A percentile compares a stretch with the other conserved stretches of the same genome.
phyloP scores from a whole-genome alignment of 768 basidiomycete species.

The Coprinellus micaceus region DNA sequence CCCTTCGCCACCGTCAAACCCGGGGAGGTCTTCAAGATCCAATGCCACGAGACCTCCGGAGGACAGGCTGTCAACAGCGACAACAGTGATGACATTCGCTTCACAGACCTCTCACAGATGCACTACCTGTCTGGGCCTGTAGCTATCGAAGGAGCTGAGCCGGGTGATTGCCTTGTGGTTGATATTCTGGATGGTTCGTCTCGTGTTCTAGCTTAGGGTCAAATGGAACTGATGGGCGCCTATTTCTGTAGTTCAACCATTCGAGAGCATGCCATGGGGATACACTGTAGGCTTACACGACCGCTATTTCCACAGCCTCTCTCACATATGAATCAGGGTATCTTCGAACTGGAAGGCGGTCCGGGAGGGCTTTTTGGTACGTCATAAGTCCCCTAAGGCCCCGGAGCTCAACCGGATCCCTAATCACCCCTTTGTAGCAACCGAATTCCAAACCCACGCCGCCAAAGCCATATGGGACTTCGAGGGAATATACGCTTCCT shows the following conservation, averaged over 20 bases:
- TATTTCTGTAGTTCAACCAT: slow-evolving; percentile 48
- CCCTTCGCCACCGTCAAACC: slow-evolving; percentile 58
- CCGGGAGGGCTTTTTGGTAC: slow-evolving; percentile 57
- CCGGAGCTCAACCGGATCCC: slow-evolving; percentile 24
- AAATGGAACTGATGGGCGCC: background rate
- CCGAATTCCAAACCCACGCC: slow-evolving; percentile 66
- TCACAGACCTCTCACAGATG: slow-evolving; percentile 60
- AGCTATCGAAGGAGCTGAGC: slow-evolving; percentile 70
- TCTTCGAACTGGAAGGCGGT: slow-evolving; percentile 71
- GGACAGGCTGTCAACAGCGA: slow-evolving; percentile 78
- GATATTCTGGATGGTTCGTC: slow-evolving; percentile 75
- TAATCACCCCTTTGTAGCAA: slow-evolving; percentile 27
- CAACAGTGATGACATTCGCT: slow-evolving; percentile 61
- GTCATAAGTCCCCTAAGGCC: too few species aligned
- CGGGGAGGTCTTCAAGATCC: slow-evolving; percentile 65
- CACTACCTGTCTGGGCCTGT: slow-evolving; percentile 77
- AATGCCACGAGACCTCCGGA: slow-evolving; percentile 76
- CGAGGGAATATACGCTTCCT: slow-evolving; percentile 67
- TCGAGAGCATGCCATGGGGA: slow-evolving; percentile 79
- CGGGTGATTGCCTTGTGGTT: slow-evolving; percentile 75
- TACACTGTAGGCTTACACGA: slow-evolving; percentile 51
- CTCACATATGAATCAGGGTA: slow-evolving; percentile 40
- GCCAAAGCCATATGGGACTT: slow-evolving; percentile 83
- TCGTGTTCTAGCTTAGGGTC: too few species aligned
- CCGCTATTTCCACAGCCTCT: background rate